phyloP scores from a whole-genome alignment of 306 rosid species.

The Oemleria cerasiformis region DNA sequence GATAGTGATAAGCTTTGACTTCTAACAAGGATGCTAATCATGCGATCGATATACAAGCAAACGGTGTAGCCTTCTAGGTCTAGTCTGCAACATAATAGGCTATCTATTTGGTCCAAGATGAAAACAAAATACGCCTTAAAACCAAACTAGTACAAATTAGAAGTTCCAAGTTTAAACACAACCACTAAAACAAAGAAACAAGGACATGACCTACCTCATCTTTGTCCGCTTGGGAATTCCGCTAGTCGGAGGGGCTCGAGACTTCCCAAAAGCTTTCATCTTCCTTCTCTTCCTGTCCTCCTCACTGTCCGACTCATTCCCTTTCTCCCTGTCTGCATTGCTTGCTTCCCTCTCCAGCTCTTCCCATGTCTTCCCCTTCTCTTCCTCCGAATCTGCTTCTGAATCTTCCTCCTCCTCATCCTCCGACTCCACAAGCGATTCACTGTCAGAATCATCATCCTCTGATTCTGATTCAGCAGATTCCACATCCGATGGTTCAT shows the following conservation, averaged over 20 bases:
- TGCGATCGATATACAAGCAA: no score
- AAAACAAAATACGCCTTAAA: not conserved
- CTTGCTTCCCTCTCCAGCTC: slow-evolving; percentile 97
- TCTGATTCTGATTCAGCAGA: slow-evolving; percentile 90
- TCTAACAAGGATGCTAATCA: no score
- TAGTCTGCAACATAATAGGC: not conserved
- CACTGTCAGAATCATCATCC: slow-evolving; percentile 79
- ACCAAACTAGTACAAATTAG: slow-evolving; percentile 7
- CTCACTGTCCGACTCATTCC: slow-evolving; percentile 85
- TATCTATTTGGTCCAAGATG: not conserved
- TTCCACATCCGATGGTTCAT: slow-evolving; percentile 78
- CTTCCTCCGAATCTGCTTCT: slow-evolving; percentile 46
- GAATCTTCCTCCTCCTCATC: slow-evolving; percentile 58
- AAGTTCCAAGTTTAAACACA: slow-evolving; percentile 3
- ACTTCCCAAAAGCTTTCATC: slow-evolving; percentile 77
- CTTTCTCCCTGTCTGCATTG: slow-evolving; percentile 91
- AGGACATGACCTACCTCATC: slow-evolving; percentile 40
- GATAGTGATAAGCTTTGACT: no score
- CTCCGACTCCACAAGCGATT: slow-evolving; percentile 81
- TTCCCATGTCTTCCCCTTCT: slow-evolving; percentile 82
- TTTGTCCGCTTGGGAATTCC: slow-evolving; percentile 64
- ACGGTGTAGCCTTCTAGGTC: not conserved
- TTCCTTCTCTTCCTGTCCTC: slow-evolving; percentile 90
- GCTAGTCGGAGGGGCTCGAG: slow-evolving; percentile 46
- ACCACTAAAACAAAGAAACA: slow-evolving; percentile 15